Base-by-base conservation (phyloP, 116 monocot species). In the Posidonia oceanica region DNA sequence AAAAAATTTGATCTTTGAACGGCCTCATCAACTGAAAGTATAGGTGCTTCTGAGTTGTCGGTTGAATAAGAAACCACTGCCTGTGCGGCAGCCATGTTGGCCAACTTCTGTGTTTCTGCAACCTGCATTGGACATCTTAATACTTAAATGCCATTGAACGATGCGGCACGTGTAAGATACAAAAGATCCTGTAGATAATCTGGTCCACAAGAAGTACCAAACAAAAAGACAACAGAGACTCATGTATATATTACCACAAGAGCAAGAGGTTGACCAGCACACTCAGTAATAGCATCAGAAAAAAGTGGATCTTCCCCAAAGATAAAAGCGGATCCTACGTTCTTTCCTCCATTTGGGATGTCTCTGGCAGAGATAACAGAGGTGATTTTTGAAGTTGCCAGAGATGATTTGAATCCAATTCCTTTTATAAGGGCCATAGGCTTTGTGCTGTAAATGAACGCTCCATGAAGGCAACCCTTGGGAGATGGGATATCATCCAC, bases 401-500 rank as follows among this genome's bases (percentile, higher is more conserved):
- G 21, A 52, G 78, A 68, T 42, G 75, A 21, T 18, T 81, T 75
- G 21, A 96, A 81, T 11, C 77, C 61, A 48, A 96, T 76, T 52
- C 81, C 81, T 20, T 87, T 86, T 39, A 96, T 41, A 15, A 67
- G 73, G 38, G 82, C 79, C 54, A 86, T 72, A 42, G 91, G 84
- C 41, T 54, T 83, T 69, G 80, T 81, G 75, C 88, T 80, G 61
- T 78, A 86, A 65, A 96, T 72, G 66, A 91, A 96, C 67, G 95
- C 88, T 65, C 86, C 91, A 81, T 91, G 69, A 53, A 96, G 80
- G 61, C 91, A 91, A 52, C 76, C 83, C 36, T 75, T 77, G 2
- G 91, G 88, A 64, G 88, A 72, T 73, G 91, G 91, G 66, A 96
- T 86, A 69, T 96, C 95, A 83, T 96, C 88, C 67, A 96, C 95